Evolutionary conservation across 495 filamentous ascomycete genomes (phyloP).

Genomic region (Filosporella fistucella): DNA sequence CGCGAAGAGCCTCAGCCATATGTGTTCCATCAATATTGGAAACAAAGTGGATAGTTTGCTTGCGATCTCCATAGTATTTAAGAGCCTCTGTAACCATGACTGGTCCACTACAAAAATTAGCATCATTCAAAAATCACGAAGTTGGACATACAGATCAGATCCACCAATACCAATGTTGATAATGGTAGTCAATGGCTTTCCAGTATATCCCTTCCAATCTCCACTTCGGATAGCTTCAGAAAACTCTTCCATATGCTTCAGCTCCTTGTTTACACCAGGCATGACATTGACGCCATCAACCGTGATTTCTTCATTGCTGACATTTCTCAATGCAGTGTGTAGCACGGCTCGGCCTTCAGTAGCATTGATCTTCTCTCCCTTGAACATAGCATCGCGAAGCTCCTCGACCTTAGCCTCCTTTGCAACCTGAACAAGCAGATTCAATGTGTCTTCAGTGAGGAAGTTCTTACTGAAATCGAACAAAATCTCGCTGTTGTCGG

Average conservation of each 20-base stretch:
- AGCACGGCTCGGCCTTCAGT: conserved; percentile 96
- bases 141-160: conserved; percentile 78
- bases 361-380: conserved; percentile 97
- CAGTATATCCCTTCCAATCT: conserved; percentile 97
- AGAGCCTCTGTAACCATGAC: conserved; percentile 98
- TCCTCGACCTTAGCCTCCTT: conserved; percentile 87
- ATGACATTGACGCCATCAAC: conserved; percentile 96
- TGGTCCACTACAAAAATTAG: conserved; percentile 60
- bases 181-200: conserved; percentile 94
- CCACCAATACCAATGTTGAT: conserved; percentile 98
- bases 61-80: conserved; percentile 83
- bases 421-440: conserved; percentile 79
- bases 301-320: conserved; percentile 77
- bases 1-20: conserved; percentile 85
- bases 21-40: conserved; percentile 99
- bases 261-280: conserved; percentile 84
- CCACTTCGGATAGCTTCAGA: conserved; percentile 90
- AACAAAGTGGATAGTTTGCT: conserved; percentile 90
- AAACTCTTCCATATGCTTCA: conserved; percentile 97
- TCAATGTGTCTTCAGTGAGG: conserved; percentile 87
- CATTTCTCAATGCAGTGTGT: conserved; percentile 89
- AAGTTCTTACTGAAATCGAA: conserved; percentile 99
- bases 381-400: conserved; percentile 95
- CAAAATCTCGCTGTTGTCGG: conserved; percentile 75
- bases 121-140: conserved; percentile 1